phyloP scores from a whole-genome alignment of 2,329 filamentous ascomycete species.

The Helotiales sp. region DNA sequence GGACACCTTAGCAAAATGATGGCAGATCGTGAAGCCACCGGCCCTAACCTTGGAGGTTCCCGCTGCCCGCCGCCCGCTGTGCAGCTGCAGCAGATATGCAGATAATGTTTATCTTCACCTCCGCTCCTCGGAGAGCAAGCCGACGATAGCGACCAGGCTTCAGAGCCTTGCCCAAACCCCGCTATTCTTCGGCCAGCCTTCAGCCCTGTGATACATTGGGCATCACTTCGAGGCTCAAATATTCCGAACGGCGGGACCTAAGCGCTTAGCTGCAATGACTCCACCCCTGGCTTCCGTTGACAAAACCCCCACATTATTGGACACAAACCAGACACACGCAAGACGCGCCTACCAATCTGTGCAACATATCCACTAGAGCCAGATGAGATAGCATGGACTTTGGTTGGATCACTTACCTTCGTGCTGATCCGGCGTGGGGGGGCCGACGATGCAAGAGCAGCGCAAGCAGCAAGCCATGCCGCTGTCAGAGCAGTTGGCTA shows the following conservation, averaged over 20 bases:
- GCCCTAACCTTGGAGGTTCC: not conserved
- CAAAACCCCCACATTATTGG: not conserved
- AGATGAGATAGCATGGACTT: not conserved
- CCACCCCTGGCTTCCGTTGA: not conserved
- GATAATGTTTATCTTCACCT: not conserved
- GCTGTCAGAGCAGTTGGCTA: not conserved
- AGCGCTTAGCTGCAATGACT: not conserved
- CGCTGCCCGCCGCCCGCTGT: no score
- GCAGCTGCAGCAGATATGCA: not conserved
- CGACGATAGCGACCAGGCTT: not conserved
- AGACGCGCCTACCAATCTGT: slow-evolving; percentile 1
- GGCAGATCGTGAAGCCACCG: not conserved
- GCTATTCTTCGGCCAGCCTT: not conserved
- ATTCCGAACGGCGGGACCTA: not conserved
- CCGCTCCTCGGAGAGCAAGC: not conserved
- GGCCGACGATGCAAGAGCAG: slow-evolving; percentile 16
- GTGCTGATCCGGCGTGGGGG: slow-evolving; percentile 12
- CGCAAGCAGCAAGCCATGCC: slow-evolving; percentile 22
- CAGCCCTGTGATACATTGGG: slow-evolving; percentile 1
- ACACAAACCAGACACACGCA: not conserved
- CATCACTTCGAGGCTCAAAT: not conserved
- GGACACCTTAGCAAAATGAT: not conserved
- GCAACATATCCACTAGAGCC: not conserved
- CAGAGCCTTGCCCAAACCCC: not conserved
- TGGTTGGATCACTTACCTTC: slow-evolving; percentile 1